Evolutionary conservation across 2,329 filamentous ascomycete genomes (phyloP).

Genomic region (Hymenoscyphus scutula): DNA sequence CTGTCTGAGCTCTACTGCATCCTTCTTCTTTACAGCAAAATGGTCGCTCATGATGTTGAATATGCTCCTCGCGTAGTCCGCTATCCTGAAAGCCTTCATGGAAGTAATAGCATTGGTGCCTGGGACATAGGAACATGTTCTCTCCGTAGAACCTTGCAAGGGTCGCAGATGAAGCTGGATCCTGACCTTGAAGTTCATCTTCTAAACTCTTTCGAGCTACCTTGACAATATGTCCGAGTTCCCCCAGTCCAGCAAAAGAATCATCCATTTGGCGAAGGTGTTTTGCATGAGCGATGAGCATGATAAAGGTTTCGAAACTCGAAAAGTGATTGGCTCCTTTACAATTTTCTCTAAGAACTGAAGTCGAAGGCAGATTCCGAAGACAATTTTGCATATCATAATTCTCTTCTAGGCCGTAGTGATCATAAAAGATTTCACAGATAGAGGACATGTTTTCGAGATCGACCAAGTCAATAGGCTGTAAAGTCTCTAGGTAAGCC

Average conservation of each 20-base stretch:
- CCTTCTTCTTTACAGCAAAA: slow-evolving; percentile 36
- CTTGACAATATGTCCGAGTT: not conserved
- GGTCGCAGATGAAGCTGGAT: not conserved
- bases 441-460: not conserved
- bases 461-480: slow-evolving; percentile 4
- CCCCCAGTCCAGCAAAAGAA: not conserved
- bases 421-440: not conserved
- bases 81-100: slow-evolving; percentile 40
- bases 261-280: not conserved
- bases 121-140: slow-evolving; percentile 40
- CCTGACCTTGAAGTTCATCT: slow-evolving; percentile 5
- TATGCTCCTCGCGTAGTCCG: slow-evolving; percentile 37
- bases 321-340: slow-evolving; percentile 1
- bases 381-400: not conserved
- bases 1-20: not conserved
- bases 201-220: slow-evolving; percentile 12
- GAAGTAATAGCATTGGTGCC: slow-evolving; percentile 41
- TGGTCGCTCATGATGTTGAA: slow-evolving; percentile 38
- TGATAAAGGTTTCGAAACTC: not conserved
- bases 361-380: not conserved
- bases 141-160: slow-evolving; percentile 36
- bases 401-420: not conserved
- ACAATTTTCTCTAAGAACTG: not conserved
- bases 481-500: slow-evolving; percentile 14
- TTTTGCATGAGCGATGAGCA: not conserved